phyloP scores from a whole-genome alignment of 2,329 filamentous ascomycete species.

The Sporothrix variecibatus region DNA sequence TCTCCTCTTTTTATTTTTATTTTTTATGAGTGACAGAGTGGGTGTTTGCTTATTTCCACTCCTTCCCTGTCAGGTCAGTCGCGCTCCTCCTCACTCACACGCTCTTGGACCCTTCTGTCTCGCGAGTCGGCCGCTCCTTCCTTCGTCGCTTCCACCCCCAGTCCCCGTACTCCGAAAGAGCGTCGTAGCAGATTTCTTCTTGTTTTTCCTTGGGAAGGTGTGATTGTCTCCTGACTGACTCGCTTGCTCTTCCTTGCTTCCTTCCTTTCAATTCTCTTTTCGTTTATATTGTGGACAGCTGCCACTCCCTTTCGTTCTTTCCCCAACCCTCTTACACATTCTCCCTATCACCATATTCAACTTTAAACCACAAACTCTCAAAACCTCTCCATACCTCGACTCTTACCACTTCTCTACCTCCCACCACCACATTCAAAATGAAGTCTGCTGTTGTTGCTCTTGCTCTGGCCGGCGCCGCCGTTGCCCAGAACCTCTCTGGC shows the following conservation, averaged over 20 bases:
- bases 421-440: slow-evolving; percentile 29
- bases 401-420: not conserved
- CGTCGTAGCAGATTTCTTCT: not conserved
- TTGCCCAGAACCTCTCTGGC: slow-evolving; percentile 41
- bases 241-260: not conserved
- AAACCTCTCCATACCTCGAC: not conserved
- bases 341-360: not conserved
- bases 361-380: not conserved
- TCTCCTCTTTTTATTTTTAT: not conserved
- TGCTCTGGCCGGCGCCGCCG: slow-evolving; percentile 34
- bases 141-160: not conserved
- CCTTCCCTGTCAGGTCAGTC: not conserved
- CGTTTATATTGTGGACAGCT: slow-evolving; percentile 17
- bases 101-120: not conserved
- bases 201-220: not conserved
- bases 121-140: not conserved
- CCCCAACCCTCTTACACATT: not conserved
- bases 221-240: slow-evolving; percentile 18
- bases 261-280: not conserved
- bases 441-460: slow-evolving; percentile 30
- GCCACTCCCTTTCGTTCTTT: not conserved
- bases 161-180: not conserved
- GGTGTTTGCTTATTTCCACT: slow-evolving; percentile 14
- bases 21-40: not conserved
- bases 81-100: not conserved